Evolutionary conservation across 2,329 filamentous ascomycete species (phyloP).

Genomic region (Trichoderma breve): DNA sequence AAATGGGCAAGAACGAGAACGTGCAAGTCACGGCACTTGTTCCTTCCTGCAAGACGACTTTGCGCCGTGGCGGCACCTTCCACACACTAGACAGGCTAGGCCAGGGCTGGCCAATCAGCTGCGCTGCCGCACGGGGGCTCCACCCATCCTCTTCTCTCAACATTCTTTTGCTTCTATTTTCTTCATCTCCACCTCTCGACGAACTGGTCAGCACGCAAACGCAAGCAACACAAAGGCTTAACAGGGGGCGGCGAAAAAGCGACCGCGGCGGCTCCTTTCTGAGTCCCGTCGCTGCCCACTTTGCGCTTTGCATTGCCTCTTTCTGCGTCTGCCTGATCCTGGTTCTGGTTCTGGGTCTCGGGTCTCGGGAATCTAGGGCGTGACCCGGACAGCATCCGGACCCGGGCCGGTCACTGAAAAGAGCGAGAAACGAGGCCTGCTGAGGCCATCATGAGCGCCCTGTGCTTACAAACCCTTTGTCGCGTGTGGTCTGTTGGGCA

Average conservation of each 20-base stretch:
- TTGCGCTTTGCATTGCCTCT: background rate
- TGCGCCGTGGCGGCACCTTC: constrained; percentile 5
- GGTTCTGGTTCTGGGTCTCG: background rate
- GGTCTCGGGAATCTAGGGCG: background rate
- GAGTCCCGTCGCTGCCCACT: background rate
- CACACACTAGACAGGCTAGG: background rate
- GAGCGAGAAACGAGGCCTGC: background rate
- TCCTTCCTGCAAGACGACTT: background rate
- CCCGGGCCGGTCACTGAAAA: constrained; percentile 1
- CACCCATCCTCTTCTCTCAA: background rate
- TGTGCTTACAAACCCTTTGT: background rate
- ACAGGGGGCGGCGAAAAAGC: background rate
- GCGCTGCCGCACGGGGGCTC: background rate
- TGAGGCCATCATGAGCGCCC: background rate
- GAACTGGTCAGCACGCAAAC: background rate
- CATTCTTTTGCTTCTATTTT: background rate
- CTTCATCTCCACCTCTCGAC: background rate
- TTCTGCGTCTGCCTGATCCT: background rate
- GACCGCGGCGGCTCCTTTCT: background rate
- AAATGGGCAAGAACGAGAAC: background rate
- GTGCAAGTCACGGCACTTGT: constrained; percentile 7
- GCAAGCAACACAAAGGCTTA: background rate
- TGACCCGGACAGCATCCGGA: background rate
- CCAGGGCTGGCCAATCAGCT: constrained; percentile 13
- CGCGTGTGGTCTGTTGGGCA: background rate